Evolutionary conservation across 257 asterid genomes (phyloP), one percentile per base, ranked within the genome.

Genomic region (Verbascum thapsus): DNA sequence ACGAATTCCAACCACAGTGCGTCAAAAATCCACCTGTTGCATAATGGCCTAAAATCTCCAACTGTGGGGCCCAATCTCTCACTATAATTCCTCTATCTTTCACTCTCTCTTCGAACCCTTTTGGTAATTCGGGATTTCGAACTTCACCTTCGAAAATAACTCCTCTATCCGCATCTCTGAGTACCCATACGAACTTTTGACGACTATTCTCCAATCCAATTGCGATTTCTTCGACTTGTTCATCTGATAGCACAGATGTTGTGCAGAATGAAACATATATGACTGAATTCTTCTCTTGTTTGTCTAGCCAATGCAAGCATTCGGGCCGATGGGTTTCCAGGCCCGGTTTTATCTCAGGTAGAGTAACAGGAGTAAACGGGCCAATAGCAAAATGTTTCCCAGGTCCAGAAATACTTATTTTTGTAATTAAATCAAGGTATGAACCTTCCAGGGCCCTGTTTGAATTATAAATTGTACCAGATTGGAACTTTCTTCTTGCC

Each of bases 1-100:
- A 70, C 0, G 92, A 85, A 41, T 85, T 85, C 86, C 88, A 82
- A 1, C 86, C 88, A 2, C 92, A 82, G 7, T 77, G 88, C 45
- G 83, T 81, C 74, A 79, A 55, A 32, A 81, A 85, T 19, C 81
- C 88, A 0, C 81, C 88, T 0, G 71, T 72, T 0, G 91, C 61
- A 0, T 48, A 40, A 55, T 82, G 87, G 1, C 74, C 76, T 4
- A 80, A 58, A 15, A 85, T 78, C 22, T 82, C 83, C 56, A 73
- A n/a, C 61, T 82, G 89, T 0, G 88, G 85, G 0, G 86, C 83
- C 88, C 92, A 84, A 1, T 81, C 81, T 12, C 81, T 69, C 40
- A 81, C 75, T 0, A 85, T 43, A 1, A 73, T 2, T 13, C 88
- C 86, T 2, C 63, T 26, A 7, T 3, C 72, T 0, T 50, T 17